Percentiles rank a stretch among this genome's conserved stretches.
phyloP scores from a whole-genome alignment of 495 filamentous ascomycete species.

The Hypoxylon rickii region DNA sequence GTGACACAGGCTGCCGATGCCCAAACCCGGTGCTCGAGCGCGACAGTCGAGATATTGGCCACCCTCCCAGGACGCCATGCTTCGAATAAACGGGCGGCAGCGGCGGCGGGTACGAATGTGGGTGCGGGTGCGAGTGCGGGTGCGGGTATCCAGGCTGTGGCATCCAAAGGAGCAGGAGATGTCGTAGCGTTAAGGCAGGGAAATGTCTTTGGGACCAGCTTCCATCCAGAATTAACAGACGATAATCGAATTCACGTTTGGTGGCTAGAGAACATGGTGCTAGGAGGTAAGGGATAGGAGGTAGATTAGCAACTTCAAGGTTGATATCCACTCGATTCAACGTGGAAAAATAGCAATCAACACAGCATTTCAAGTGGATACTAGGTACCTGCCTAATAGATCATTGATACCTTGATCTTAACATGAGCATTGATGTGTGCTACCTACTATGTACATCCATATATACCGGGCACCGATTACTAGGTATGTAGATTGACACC shows the following conservation, averaged over 20 bases:
- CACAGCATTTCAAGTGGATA: not conserved
- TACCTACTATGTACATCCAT: too few relatives aligned
- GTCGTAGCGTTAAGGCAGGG: conserved; percentile 90
- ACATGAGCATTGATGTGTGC: too few relatives aligned
- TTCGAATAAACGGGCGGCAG: conserved; percentile 34
- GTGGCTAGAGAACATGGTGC: conserved; percentile 86
- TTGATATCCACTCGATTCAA: not conserved
- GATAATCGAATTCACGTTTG: conserved; percentile 90
- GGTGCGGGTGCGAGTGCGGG: conserved; percentile 24
- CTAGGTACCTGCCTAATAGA: not conserved
- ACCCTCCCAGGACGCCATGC: conserved; percentile 52
- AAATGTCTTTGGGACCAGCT: conserved; percentile 95
- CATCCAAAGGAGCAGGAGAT: conserved; percentile 62
- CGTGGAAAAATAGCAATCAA: not conserved
- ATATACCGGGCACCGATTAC: too few relatives aligned
- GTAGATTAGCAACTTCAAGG: not conserved
- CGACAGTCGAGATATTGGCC: conserved; percentile 63
- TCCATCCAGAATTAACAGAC: conserved; percentile 92
- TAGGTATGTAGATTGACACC: too few relatives aligned
- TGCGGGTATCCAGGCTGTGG: not conserved
- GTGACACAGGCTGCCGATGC: conserved; percentile 18
- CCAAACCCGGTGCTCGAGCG: conserved; percentile 7
- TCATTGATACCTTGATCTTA: too few relatives aligned
- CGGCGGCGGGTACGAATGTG: conserved; percentile 21
- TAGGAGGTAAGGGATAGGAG: not conserved